phyloP scores from a whole-genome alignment of 2,329 filamentous ascomycete species.

The Beauveria sp. region DNA sequence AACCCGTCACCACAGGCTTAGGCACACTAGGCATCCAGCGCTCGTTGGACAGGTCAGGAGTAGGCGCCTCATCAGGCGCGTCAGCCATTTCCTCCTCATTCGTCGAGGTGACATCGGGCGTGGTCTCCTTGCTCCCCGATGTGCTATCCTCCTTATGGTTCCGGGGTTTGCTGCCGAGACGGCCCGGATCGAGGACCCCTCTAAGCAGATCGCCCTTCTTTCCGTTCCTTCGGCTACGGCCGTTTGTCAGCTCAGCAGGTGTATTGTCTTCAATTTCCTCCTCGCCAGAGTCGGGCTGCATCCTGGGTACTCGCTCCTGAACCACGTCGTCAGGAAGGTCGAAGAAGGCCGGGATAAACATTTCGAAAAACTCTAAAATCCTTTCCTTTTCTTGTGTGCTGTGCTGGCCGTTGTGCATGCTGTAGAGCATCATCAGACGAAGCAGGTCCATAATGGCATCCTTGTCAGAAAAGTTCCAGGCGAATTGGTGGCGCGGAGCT shows the following conservation, averaged over 20 bases:
- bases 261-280: constrained; percentile 70
- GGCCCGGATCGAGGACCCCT: constrained; percentile 72
- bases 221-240: constrained; percentile 59
- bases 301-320: constrained; percentile 57
- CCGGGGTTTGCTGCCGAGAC: constrained; percentile 62
- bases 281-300: constrained; percentile 63
- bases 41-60: constrained; percentile 57
- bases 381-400: constrained; percentile 66
- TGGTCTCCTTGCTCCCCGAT: constrained; percentile 78
- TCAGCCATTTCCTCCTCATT: constrained; percentile 70
- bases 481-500: constrained; percentile 63
- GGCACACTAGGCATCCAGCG: constrained; percentile 57
- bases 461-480: constrained; percentile 65
- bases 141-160: constrained; percentile 73
- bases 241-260: constrained; percentile 63
- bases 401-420: constrained; percentile 61
- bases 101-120: constrained; percentile 71
- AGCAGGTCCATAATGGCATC: constrained; percentile 57
- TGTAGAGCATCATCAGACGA: constrained; percentile 56
- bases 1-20: constrained; percentile 43
- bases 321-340: constrained; percentile 65
- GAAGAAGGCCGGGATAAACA: constrained; percentile 70
- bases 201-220: constrained; percentile 78
- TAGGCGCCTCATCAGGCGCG: constrained; percentile 46
- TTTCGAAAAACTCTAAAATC: constrained; percentile 67